These are phyloP conservation scores for Omphalea diandra DNA, from an alignment of 441 rosid species.

Conservation along the genomic window DNA sequence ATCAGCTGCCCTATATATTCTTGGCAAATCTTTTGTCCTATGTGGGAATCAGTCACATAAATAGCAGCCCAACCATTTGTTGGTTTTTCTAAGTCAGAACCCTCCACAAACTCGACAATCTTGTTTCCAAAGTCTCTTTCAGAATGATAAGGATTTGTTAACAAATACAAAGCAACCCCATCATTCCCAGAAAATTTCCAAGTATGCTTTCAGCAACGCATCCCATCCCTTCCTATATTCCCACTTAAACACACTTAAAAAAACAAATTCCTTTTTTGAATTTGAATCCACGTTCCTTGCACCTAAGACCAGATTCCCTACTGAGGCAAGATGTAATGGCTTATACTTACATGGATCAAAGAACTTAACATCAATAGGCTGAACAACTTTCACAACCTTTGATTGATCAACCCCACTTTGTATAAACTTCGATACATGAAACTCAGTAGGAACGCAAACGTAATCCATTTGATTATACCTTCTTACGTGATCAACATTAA, in stretches of 20 bases:
- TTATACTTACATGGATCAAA: constrained; percentile 55
- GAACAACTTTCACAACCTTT: constrained; percentile 74
- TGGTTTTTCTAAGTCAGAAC: constrained; percentile 37
- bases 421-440: constrained; percentile 71
- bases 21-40: constrained; percentile 74
- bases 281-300: constrained; percentile 11
- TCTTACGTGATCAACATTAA: constrained; percentile 52
- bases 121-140: constrained; percentile 60
- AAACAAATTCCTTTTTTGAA: constrained; percentile 45
- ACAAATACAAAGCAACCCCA: constrained; percentile 54
- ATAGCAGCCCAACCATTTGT: constrained; percentile 49
- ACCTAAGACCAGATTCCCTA: constrained; percentile 54
- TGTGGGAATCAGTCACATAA: constrained; percentile 59
- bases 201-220: constrained; percentile 67
- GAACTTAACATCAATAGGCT: constrained; percentile 67
- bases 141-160: constrained; percentile 79
- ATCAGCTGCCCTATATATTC: constrained; percentile 67
- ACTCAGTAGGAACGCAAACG: constrained; percentile 88
- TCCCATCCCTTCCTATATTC: constrained; percentile 94
- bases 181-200: constrained; percentile 57
- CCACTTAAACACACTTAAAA: constrained; percentile 89
- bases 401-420: constrained; percentile 68
- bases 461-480: constrained; percentile 71
- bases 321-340: constrained; percentile 41
- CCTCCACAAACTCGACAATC: constrained; percentile 59